A percentile compares a stretch with the other conserved stretches of the same genome.
Conservation (phyloP, 257 asterid genomes). For the Perilla frutescens region DNA sequence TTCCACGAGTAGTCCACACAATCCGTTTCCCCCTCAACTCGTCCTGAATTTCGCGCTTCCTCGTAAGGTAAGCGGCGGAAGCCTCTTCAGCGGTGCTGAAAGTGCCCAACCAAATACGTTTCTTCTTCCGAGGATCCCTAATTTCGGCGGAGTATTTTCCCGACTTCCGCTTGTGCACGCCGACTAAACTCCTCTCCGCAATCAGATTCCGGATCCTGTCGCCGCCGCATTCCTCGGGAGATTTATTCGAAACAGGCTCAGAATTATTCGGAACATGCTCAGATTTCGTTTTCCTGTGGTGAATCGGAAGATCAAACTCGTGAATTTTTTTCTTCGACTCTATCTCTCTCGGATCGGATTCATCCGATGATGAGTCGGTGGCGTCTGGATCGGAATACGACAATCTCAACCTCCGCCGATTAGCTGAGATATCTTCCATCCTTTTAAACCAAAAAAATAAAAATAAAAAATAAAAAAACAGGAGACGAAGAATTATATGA, state of each 20-base stretch:
- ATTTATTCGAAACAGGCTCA: not conserved
- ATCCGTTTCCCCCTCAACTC: conserved; percentile 24
- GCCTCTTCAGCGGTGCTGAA: conserved; percentile 53
- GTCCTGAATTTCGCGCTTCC: conserved; percentile 40
- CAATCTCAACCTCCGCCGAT: conserved; percentile 39
- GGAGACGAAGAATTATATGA: not conserved
- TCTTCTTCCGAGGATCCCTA: conserved; percentile 44
- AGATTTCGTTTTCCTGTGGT: not conserved
- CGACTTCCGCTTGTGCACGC: conserved; percentile 42
- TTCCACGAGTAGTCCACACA: conserved; percentile 27
- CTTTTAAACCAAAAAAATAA: not conserved
- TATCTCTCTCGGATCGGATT: conserved; percentile 22
- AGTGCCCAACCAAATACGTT: conserved; percentile 52
- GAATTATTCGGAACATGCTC: not conserved
- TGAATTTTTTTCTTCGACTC: conserved; percentile 43
- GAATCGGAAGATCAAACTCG: conserved; percentile 38
- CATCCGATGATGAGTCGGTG: conserved; percentile 66
- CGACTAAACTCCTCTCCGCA: conserved; percentile 26
- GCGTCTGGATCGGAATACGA: conserved; percentile 61
- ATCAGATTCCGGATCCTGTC: not conserved
- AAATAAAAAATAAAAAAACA: too few relatives aligned
- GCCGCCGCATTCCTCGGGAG: not conserved
- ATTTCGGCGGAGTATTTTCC: conserved; percentile 50
- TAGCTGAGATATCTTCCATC: conserved; percentile 16
- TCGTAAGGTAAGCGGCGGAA: conserved; percentile 38